Evolutionary conservation across 768 basidiomycete genomes (phyloP), one percentile per base, ranked within the genome.

Genomic region (Candolleomyces eurysporus): DNA sequence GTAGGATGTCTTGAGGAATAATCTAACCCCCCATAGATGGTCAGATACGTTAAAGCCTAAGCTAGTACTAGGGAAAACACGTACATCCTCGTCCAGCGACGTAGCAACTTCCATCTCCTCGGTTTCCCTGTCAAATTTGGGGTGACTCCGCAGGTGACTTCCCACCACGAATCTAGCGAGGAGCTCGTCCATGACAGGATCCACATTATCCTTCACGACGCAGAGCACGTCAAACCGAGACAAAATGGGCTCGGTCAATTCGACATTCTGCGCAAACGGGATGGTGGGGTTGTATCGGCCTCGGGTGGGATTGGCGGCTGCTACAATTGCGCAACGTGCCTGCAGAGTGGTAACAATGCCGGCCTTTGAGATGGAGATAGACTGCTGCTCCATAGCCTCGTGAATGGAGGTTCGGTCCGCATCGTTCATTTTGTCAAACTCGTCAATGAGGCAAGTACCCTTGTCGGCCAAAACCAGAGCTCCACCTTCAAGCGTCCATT

Each of bases 361-460:
- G 16, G 97, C 97, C 72, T 99, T 99, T 22, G 96, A 94, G 68
- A 99, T 98, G 4, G 97, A 98, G 66, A 99, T 99, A 13, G 94
- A 91, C 73, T 98, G 97, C 76, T 99, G 97, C 72, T 99, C 97
- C 97, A 99, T 99, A 1, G 97, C 97, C 73, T 99, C 97, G 79
- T 98, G 97, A 68, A 99, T 98, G 4, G 95, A 97, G 16, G 96
- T 98, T 67, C 96, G 83, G 73, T 99, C 96, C 16, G 93, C 84
- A 68, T 98, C 97, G 75, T 98, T 98, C 97, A 99, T 99, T 81
- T 99, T 99, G 80, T 99, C 97, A 73, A 99, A 98, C 73, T 98
- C 97, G 76, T 99, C 97, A 66, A 99, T 99, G 42, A 98, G 79
- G 70, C 97, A 98, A 30, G 91, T 93, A 13, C 97, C 97, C 76